Conservation (phyloP, 768 basidiomycete genomes). For the Exsudoporus frostii region DNA sequence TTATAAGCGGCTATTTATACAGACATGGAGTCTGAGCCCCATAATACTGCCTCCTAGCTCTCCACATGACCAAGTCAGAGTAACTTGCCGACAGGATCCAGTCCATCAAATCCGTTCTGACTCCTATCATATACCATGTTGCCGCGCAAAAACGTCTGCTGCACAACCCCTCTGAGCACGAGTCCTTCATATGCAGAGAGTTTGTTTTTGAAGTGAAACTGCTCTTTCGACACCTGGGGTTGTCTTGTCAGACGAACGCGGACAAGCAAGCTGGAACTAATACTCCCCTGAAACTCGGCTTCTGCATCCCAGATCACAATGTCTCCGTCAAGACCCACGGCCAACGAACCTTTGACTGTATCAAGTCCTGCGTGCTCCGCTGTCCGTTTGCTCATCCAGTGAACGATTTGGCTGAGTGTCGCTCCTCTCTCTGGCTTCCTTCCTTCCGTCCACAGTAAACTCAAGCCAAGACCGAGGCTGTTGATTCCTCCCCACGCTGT, state of each 20-base stretch:
- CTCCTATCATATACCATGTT: conserved; percentile 54
- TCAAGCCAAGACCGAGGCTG: conserved; percentile 84
- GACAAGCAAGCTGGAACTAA: not conserved
- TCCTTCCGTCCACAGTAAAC: conserved; percentile 86
- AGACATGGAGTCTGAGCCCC: no score
- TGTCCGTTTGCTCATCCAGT: conserved; percentile 74
- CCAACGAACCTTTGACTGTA: conserved; percentile 66
- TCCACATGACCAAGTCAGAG: conserved; percentile 1
- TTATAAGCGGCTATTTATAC: not conserved
- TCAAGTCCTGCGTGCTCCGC: conserved; percentile 79
- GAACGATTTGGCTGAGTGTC: conserved; percentile 55
- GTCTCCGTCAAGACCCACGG: conserved; percentile 79
- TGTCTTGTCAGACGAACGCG: conserved; percentile 4
- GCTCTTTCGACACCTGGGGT: conserved; percentile 65
- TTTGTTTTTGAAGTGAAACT: conserved; percentile 90
- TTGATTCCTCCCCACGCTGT: conserved; percentile 94
- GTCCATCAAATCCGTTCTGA: conserved; percentile 35
- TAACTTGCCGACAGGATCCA: conserved; percentile 37
- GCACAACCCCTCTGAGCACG: conserved; percentile 65
- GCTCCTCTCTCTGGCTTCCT: conserved; percentile 48
- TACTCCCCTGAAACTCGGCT: conserved; percentile 40
- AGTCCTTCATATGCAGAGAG: conserved; percentile 85
- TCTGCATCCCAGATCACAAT: conserved; percentile 80
- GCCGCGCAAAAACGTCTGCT: conserved; percentile 80
- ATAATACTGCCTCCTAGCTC: no score